Percentiles rank a stretch among this genome's conserved stretches.
Conservation (phyloP, 345 rosid genomes). For the Citrus glauca region DNA sequence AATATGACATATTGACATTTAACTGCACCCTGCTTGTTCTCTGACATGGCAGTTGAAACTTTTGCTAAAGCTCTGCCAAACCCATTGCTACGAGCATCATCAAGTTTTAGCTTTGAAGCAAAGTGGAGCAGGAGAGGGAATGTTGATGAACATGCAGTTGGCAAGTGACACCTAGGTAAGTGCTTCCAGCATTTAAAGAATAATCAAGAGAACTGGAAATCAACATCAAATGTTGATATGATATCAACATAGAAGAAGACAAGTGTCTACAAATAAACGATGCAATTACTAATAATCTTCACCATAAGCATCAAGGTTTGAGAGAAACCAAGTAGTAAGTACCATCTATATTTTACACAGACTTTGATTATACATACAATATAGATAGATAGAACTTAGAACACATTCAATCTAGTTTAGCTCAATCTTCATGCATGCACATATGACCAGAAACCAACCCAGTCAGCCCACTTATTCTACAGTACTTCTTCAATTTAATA, state of each 20-base stretch:
- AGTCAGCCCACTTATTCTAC: neutral
- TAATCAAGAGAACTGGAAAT: neutral
- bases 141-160: neutral
- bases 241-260: neutral
- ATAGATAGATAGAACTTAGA: too few relatives aligned
- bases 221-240: neutral
- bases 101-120: neutral
- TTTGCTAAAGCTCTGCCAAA: neutral
- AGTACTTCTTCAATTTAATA: constrained; percentile 22
- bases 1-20: too few relatives aligned
- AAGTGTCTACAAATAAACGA: neutral
- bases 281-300: neutral
- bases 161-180: neutral
- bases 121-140: neutral
- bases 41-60: neutral
- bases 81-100: neutral
- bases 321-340: neutral
- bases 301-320: neutral
- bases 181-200: neutral
- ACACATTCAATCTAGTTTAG: neutral
- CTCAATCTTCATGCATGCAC: neutral
- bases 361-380: neutral
- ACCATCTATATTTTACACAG: neutral
- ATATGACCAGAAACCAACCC: neutral
- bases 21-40: too few relatives aligned